Conservation (phyloP, 768 basidiomycete species). For the Trametes coccinea region DNA sequence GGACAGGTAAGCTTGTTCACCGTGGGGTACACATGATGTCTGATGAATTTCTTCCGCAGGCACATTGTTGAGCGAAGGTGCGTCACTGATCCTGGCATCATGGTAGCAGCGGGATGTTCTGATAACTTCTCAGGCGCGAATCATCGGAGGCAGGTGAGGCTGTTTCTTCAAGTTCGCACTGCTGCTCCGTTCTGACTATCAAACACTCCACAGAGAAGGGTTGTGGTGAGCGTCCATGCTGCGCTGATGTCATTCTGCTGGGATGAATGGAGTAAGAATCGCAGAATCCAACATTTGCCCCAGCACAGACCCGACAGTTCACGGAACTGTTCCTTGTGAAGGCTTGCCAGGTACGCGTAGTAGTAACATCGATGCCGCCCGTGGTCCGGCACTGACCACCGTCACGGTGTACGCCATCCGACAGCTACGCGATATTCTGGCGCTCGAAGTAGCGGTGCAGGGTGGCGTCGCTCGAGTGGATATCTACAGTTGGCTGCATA, state of each 20-base stretch:
- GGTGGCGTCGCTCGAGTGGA: slow-evolving; percentile 31
- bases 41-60: slow-evolving; percentile 33
- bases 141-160: slow-evolving; percentile 40
- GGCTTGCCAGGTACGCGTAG: slow-evolving; percentile 43
- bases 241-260: too few relatives aligned
- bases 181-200: too few relatives aligned
- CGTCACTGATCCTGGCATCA: neutral
- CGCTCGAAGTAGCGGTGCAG: slow-evolving; percentile 33
- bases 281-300: slow-evolving; percentile 68
- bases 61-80: slow-evolving; percentile 45
- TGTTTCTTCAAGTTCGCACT: too few relatives aligned
- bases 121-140: slow-evolving; percentile 27
- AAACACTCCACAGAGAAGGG: slow-evolving; percentile 8
- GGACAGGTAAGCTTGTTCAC: slow-evolving; percentile 32
- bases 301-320: slow-evolving; percentile 55
- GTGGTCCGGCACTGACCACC: too few relatives aligned
- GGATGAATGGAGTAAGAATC: neutral
- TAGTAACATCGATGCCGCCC: neutral
- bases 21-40: neutral
- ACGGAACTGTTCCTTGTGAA: slow-evolving; percentile 60
- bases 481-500: slow-evolving; percentile 35
- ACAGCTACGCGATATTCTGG: slow-evolving; percentile 27
- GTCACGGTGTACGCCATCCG: too few relatives aligned
- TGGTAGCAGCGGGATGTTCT: neutral
- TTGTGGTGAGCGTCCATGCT: slow-evolving; percentile 1